Percentiles rank a stretch among this genome's conserved stretches.
Conservation (phyloP, 2,329 filamentous ascomycete species). For the Clonostachys sp. region DNA sequence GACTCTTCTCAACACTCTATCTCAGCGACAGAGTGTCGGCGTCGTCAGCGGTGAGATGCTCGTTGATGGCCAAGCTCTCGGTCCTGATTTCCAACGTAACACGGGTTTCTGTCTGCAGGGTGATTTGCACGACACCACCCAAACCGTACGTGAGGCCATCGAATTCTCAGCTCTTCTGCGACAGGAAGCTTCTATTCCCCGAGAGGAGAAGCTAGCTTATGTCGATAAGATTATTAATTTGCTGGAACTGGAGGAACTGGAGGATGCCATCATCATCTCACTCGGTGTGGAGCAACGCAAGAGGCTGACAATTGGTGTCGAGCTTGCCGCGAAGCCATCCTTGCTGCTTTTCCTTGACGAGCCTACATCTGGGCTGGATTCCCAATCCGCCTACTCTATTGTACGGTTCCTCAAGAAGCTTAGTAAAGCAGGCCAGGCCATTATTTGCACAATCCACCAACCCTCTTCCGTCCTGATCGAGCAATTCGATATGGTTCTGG, state of each 20-base stretch:
- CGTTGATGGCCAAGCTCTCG: constrained; percentile 65
- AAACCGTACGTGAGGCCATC: constrained; percentile 61
- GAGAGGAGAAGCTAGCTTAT: constrained; percentile 60
- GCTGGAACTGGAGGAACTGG: constrained; percentile 59
- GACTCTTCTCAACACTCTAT: constrained; percentile 71
- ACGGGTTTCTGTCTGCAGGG: constrained; percentile 64
- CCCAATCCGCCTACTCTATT: constrained; percentile 52
- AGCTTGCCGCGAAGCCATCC: constrained; percentile 49
- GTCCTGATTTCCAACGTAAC: constrained; percentile 71
- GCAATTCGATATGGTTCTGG: constrained; percentile 47
- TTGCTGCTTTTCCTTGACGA: constrained; percentile 60
- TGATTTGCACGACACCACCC: constrained; percentile 59
- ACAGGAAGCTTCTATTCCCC: constrained; percentile 48
- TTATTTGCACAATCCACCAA: constrained; percentile 56
- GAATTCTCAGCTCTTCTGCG: constrained; percentile 61
- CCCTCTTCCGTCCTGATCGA: constrained; percentile 48
- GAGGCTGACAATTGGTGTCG: constrained; percentile 47
- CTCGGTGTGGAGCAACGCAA: constrained; percentile 54
- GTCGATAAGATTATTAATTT: constrained; percentile 61
- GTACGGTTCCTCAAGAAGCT: constrained; percentile 54
- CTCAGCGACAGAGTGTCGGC: constrained; percentile 70
- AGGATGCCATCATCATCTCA: constrained; percentile 55
- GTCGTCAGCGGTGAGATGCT: constrained; percentile 71
- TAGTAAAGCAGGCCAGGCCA: constrained; percentile 51
- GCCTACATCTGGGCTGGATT: constrained; percentile 50